Percentiles rank a stretch among this genome's conserved stretches.
Evolutionary conservation across 2,329 filamentous ascomycete species (phyloP).

Genomic region (Xylaria sp.): DNA sequence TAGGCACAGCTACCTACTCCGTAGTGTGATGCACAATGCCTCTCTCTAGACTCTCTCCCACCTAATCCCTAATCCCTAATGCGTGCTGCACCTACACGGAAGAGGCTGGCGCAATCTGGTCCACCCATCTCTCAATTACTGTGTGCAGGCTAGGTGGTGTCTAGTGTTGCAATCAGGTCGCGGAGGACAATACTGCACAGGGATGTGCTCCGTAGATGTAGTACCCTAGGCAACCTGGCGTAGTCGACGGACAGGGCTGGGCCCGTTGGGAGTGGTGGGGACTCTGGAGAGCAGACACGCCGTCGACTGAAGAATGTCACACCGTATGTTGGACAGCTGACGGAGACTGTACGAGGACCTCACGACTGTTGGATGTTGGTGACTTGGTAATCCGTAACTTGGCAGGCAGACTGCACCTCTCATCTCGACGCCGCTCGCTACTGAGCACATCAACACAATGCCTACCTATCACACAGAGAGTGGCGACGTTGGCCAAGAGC

Average conservation of each 20-base stretch:
- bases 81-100: not conserved
- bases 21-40: not conserved
- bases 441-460: not conserved
- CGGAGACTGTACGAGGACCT: slow-evolving; percentile 18
- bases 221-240: not conserved
- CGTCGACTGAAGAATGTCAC: slow-evolving; percentile 12
- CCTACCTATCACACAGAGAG: not conserved
- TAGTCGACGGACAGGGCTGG: slow-evolving; percentile 5
- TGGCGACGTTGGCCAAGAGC: not conserved
- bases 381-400: no score
- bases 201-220: not conserved
- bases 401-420: not conserved
- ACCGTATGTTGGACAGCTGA: slow-evolving; percentile 14
- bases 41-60: not conserved
- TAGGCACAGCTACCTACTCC: not conserved
- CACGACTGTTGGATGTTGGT: slow-evolving; percentile 10
- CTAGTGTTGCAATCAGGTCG: slow-evolving; percentile 12
- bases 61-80: not conserved
- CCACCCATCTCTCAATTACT: slow-evolving; percentile 11
- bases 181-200: slow-evolving; percentile 16
- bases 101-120: slow-evolving; percentile 12
- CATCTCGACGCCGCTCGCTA: slow-evolving; percentile 9
- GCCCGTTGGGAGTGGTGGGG: slow-evolving; percentile 18
- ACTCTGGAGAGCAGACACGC: slow-evolving; percentile 20
- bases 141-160: not conserved